These are phyloP conservation scores for Ustilago shanxiensis DNA, from an alignment of 1,284 basidiomycete genomes.

Conservation along the genomic window DNA sequence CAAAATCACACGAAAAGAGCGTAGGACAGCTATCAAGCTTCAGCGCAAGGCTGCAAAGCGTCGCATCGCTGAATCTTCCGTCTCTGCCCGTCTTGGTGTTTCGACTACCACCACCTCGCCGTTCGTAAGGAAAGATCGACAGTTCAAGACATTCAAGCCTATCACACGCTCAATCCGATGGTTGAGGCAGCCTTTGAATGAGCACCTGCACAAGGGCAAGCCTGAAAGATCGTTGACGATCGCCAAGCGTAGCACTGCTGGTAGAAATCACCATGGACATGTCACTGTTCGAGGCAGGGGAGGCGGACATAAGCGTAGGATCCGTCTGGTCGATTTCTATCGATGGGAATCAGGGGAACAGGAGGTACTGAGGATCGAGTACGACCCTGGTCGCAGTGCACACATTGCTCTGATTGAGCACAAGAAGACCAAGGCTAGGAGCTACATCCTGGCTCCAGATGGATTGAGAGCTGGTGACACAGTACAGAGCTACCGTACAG, in stretches of 20 bases:
- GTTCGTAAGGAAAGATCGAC: conserved; percentile 65
- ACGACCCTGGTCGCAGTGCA: conserved; percentile 91
- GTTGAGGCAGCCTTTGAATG: conserved; percentile 82
- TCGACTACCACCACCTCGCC: conserved; percentile 56
- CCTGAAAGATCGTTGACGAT: conserved; percentile 85
- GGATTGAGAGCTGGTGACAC: conserved; percentile 88
- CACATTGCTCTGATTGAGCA: conserved; percentile 89
- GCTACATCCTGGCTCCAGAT: conserved; percentile 92
- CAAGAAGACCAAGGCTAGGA: conserved; percentile 75
- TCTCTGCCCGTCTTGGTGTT: conserved; percentile 63
- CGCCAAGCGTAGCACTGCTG: conserved; percentile 85
- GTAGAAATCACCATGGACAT: conserved; percentile 82
- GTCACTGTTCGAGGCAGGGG: conserved; percentile 91
- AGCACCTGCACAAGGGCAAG: conserved; percentile 84
- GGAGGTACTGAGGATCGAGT: conserved; percentile 93
- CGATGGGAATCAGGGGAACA: conserved; percentile 80
- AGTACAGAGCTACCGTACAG: conserved; percentile 83
- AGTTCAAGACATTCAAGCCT: conserved; percentile 90
- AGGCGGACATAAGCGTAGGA: conserved; percentile 88
- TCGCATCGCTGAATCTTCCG: conserved; percentile 47
- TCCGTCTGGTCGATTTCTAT: conserved; percentile 88
- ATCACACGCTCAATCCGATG: conserved; percentile 87
- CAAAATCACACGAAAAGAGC: conserved; percentile 52
- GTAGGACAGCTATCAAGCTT: conserved; percentile 53
- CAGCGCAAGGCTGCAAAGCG: conserved; percentile 53